phyloP scores from a whole-genome alignment of 2,329 filamentous ascomycete genomes.

The Xylaria sp. region DNA sequence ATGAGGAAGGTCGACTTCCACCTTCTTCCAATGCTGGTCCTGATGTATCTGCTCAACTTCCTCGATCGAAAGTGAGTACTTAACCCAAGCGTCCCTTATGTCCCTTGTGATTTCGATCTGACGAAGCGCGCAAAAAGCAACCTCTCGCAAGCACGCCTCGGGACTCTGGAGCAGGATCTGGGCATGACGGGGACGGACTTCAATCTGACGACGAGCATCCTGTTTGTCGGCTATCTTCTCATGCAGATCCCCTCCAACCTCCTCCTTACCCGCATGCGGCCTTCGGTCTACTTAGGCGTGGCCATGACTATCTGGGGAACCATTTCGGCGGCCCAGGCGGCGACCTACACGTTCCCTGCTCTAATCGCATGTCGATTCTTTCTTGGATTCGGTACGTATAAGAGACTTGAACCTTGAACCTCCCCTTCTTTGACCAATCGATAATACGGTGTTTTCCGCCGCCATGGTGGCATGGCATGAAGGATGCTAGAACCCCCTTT shows the following conservation, averaged over 20 bases:
- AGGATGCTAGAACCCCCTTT: not conserved
- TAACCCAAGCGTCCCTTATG: not conserved
- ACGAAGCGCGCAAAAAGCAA: conserved; percentile 42
- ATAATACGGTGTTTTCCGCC: not conserved
- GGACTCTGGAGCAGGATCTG: conserved; percentile 55
- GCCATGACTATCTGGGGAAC: conserved; percentile 45
- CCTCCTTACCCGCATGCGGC: conserved; percentile 55
- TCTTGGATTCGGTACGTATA: conserved; percentile 41
- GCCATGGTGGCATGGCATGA: not conserved
- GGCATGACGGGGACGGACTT: conserved; percentile 59
- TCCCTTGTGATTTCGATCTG: not conserved
- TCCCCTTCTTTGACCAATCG: not conserved
- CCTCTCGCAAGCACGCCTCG: conserved; percentile 57
- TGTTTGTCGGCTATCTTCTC: conserved; percentile 62
- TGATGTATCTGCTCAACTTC: conserved; percentile 61
- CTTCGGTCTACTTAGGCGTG: conserved; percentile 55
- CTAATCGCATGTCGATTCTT: conserved; percentile 53
- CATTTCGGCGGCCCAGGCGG: conserved; percentile 50
- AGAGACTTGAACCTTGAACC: not conserved
- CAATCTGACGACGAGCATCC: conserved; percentile 56
- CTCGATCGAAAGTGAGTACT: conserved; percentile 47
- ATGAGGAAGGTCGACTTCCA: conserved; percentile 55
- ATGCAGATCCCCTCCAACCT: conserved; percentile 67
- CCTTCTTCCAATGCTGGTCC: conserved; percentile 54
- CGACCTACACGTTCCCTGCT: conserved; percentile 44